Evolutionary conservation across 345 rosid genomes (phyloP), one percentile per base, ranked within the genome.

Genomic region (Pugionium dolabratum): DNA sequence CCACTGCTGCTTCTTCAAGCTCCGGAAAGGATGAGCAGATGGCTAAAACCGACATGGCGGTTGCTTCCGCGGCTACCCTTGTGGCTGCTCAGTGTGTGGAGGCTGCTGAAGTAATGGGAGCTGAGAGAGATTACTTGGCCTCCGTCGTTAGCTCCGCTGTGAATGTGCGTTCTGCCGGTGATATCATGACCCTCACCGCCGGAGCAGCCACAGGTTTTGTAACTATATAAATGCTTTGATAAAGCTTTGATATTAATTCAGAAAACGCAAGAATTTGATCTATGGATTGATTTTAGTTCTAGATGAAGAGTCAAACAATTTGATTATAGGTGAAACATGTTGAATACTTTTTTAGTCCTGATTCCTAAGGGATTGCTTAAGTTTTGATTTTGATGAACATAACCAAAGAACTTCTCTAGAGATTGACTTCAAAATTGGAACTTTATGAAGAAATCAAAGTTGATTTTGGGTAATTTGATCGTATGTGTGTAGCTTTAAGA

Each of bases 1-100:
- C 96, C 7, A 84, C 91, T 0, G 93, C 93, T 0, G 86, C 89
- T 0, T 74, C 97, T 0, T 88, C 96, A 0, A 82, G 82, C 11
- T 28, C 80, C 0, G 84, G 96, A 0, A 91, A 86, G 58, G 97
- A 91, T 30, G 97, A 91, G 74, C 97, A 84, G 75, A 84, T 78
- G 83, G 86, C 89, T 0, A 88, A 85, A 78, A 88, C 90, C 0
- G 88, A 86, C 55, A 79, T 88, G 96, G 97, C 97, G 0, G 86
- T 91, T 52, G 95, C 97, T 2, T 85, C 97, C 0, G 97, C 97
- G 0, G 96, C 97, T 0, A 86, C 93, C 1, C 75, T 91, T 60
- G 96, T 88, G 10, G 96, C 96, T 0, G 96, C 96, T 0, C 96
- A 91, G 69, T 91, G 97, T 7, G 86, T 88, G 5, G 97, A 91